Evolutionary conservation across 306 rosid genomes (phyloP).

Genomic region (Oxytropis ochrocephala): DNA sequence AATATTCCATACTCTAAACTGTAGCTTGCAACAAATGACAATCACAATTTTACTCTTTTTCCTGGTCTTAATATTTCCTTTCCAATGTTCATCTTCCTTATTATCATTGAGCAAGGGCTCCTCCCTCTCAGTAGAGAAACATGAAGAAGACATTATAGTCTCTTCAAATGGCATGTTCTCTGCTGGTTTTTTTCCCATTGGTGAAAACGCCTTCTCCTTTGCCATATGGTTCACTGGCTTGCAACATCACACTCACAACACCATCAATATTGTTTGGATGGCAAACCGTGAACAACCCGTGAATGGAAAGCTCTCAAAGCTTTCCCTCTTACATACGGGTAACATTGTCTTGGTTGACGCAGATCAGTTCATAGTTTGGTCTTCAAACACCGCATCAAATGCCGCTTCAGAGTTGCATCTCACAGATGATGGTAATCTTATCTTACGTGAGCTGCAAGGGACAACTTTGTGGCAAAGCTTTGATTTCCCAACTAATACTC

Average conservation of each 20-base stretch:
- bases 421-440: conserved; percentile 34
- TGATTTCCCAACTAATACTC: conserved; percentile 38
- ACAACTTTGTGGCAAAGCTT: conserved; percentile 37
- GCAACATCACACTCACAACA: not conserved
- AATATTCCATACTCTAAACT: too few species aligned
- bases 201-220: conserved; percentile 8
- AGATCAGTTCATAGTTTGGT: not conserved
- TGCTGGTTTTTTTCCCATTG: conserved; percentile 6
- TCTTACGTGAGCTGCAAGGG: conserved; percentile 12
- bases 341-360: conserved; percentile 29
- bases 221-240: conserved; percentile 19
- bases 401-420: conserved; percentile 3
- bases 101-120: not conserved
- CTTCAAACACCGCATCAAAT: conserved; percentile 2
- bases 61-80: not conserved
- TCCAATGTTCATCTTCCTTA: not conserved
- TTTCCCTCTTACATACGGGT: conserved; percentile 16
- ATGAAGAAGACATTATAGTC: not conserved
- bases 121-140: conserved; percentile 18
- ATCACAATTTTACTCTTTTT: not conserved
- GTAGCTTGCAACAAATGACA: too few species aligned
- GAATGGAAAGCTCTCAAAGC: conserved; percentile 34
- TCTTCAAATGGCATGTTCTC: conserved; percentile 21
- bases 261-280: conserved; percentile 33
- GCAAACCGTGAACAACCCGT: conserved; percentile 37